Evolutionary conservation across 1,284 basidiomycete species (phyloP), one percentile per base, ranked within the genome.

Genomic region (Lentinula novae-zelandiae): DNA sequence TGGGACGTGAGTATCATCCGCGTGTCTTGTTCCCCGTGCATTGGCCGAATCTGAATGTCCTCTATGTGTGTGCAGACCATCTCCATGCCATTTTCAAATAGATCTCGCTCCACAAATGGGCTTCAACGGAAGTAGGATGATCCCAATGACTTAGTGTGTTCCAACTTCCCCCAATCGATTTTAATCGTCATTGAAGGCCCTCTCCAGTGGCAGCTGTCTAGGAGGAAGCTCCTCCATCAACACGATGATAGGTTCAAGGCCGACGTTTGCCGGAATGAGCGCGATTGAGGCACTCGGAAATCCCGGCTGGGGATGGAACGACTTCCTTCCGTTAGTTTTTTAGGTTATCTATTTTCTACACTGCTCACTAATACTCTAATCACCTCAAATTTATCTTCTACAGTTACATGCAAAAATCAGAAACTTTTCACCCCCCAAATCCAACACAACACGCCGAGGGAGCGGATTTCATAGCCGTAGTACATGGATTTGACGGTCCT

Each of bases 221-320:
- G 57, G 57, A 17, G 57, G 57, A 39, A 50, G 57, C 5, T 58
- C 57, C 20, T 58, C 57, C 15, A 52, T 58, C 50, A 58, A 58
- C 34, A 33, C 49, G 13, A 52, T 58, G 57, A 52, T 58, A 15
- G 57, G 57, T 13, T 34, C 57, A 31, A 50, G 57, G 38, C 57
- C 57, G 9, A 58, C 57, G 10, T 60, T 17, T 42, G 58, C 58
- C 12, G 58, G 58, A 7, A 60, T 60, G 58, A 60, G 34, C 17
- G 58, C 58, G 8, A 13, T 60, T 13, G 58, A 60, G 42, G 58
- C 58, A 13, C 58, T 60, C 20, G 58, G 58, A 38, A 60, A 60
- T 33, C 58, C 58, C 8, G 58, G 58, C 3, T 60, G 58, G 58
- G 58, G 58, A 15, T 60, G 58, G 58, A 53, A 60, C 31, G 52